phyloP scores from a whole-genome alignment of 192 early-diverging fungal genomes.

The Umbelopsis vinacea region DNA sequence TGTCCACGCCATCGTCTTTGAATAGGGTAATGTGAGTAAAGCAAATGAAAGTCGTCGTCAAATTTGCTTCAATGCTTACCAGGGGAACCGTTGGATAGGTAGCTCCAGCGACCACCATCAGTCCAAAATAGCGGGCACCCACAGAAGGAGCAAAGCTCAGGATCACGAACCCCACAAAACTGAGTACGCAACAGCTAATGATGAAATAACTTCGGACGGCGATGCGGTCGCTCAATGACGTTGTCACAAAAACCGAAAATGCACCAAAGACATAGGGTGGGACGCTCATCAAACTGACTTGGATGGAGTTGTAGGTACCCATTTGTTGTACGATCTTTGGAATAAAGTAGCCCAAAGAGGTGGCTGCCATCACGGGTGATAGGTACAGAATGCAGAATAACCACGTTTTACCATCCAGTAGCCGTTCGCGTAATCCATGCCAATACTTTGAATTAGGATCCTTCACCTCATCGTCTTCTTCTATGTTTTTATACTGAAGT shows the following conservation, averaged over 20 bases:
- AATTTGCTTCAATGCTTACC: conserved; percentile 22
- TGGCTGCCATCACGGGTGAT: conserved; percentile 43
- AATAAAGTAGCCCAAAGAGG: conserved; percentile 41
- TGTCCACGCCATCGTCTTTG: conserved; percentile 42
- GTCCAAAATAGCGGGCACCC: conserved; percentile 37
- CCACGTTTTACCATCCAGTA: conserved; percentile 40
- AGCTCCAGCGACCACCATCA: conserved; percentile 41
- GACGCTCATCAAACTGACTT: conserved; percentile 44
- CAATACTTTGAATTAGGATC: not conserved
- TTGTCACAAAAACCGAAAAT: conserved; percentile 30
- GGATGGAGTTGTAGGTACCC: conserved; percentile 33
- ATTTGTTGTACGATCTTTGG: conserved; percentile 41
- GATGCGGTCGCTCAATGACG: conserved; percentile 28
- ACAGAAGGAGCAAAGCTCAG: conserved; percentile 34
- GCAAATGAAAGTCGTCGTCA: no score
- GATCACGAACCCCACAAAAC: conserved; percentile 36
- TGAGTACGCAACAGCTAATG: conserved; percentile 27
- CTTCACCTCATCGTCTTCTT: not conserved
- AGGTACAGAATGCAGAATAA: conserved; percentile 39
- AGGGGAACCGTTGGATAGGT: conserved; percentile 43
- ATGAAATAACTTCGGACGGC: conserved; percentile 33
- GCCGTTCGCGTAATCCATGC: not conserved
- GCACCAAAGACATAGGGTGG: conserved; percentile 41
- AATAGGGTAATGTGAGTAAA: not conserved
- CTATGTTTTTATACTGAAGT: not conserved